phyloP scores from a whole-genome alignment of 2,329 filamentous ascomycete genomes.

The Neopestalotiopsis sp. region DNA sequence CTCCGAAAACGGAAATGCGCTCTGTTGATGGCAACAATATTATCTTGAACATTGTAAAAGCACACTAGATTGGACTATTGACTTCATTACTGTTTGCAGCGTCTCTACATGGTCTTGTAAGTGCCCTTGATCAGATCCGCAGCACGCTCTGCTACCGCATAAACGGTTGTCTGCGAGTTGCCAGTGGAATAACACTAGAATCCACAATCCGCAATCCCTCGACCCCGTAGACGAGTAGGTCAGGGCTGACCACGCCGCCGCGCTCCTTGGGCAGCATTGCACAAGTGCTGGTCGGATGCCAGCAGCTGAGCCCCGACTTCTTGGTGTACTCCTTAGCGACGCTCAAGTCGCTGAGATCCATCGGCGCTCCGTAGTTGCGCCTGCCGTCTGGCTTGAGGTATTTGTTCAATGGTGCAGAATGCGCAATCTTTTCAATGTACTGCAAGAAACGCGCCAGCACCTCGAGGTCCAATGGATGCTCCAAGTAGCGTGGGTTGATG shows the following conservation, averaged over 20 bases:
- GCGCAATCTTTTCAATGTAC: slow-evolving; percentile 36
- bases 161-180: slow-evolving; percentile 16
- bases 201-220: slow-evolving; percentile 19
- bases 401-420: slow-evolving; percentile 33
- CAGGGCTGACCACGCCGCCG: slow-evolving; percentile 18
- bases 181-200: slow-evolving; percentile 19
- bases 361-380: slow-evolving; percentile 25
- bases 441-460: slow-evolving; percentile 41
- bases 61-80: too few species aligned
- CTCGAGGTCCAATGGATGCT: slow-evolving; percentile 47
- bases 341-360: slow-evolving; percentile 25
- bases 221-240: slow-evolving; percentile 19
- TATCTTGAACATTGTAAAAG: too few species aligned
- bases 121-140: slow-evolving; percentile 18
- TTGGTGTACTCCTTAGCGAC: slow-evolving; percentile 26
- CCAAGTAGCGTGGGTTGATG: slow-evolving; percentile 49
- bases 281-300: slow-evolving; percentile 19
- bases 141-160: slow-evolving; percentile 18
- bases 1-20: too few species aligned
- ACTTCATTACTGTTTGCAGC: not conserved
- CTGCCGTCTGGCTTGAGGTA: slow-evolving; percentile 36
- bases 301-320: slow-evolving; percentile 15
- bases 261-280: slow-evolving; percentile 21
- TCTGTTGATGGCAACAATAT: too few species aligned
- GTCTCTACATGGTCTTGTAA: not conserved